phyloP scores from a whole-genome alignment of 1,284 basidiomycete species.

The Coniferiporia weirii region DNA sequence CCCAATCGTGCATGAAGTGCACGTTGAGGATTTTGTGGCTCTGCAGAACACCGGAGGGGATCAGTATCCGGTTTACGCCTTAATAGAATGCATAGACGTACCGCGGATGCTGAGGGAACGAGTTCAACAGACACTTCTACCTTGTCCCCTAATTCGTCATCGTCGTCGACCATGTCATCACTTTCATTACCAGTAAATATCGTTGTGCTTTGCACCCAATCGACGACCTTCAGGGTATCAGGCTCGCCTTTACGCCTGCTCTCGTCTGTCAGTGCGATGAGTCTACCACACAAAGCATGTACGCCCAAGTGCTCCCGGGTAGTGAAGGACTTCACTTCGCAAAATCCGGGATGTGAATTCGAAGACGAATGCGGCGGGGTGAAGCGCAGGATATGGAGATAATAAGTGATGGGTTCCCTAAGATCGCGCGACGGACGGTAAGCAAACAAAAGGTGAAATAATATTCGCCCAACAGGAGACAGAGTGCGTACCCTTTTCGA shows the following conservation, averaged over 20 bases:
- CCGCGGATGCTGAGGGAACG: conserved; percentile 1
- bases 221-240: conserved; percentile 11
- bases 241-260: neutral
- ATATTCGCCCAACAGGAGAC: no score
- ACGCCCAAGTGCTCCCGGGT: conserved; percentile 1
- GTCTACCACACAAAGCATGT: conserved; percentile 5
- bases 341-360: no score
- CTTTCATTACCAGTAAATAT: neutral
- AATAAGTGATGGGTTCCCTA: no score
- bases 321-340: neutral
- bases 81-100: neutral
- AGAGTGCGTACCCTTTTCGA: neutral
- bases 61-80: neutral
- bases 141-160: no score
- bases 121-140: conserved; percentile 8
- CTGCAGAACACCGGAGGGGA: conserved; percentile 3
- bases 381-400: conserved; percentile 5
- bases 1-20: conserved; percentile 33
- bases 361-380: neutral
- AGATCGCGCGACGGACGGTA: no score
- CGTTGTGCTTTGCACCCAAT: conserved; percentile 9
- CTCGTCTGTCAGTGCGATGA: conserved; percentile 7
- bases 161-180: neutral
- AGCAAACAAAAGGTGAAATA: no score
- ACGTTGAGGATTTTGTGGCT: conserved; percentile 21